Base-by-base conservation (phyloP, 345 rosid species). In the Acer negundo region DNA sequence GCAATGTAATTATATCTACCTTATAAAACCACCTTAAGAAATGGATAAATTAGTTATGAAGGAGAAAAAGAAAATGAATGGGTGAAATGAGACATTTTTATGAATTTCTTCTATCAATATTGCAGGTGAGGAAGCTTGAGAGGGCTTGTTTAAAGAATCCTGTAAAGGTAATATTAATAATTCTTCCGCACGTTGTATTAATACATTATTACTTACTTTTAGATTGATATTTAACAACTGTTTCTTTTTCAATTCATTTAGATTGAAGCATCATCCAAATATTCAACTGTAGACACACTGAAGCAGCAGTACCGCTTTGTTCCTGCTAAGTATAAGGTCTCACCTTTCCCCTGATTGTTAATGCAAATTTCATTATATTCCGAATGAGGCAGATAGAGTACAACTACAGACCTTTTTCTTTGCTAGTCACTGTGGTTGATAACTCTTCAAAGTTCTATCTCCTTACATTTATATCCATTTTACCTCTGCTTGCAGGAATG, bases 221-320 rank as follows among this genome's bases (percentile, higher is more conserved):
- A 58, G 67, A 35, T 68, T 70, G 49, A 62, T 58, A 15, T 75
- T 12, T 77, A 47, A 77, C 72, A 69, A 40, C 56, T 24, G 6
- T 77, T 69, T 13, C 23, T 76, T 81, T 17, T 68, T 69, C 67
- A 40, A 40, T 64, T 69, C 40, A 67, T 79, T 74, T 86, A 96
- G 98, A 94, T 94, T 84, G 97, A 96, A 88, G 97, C 98, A 73
- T 88, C 94, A 63, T 89, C 97, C 2, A 96, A 94, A 79, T 94
- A 96, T 84, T 96, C 98, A 53, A 96, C 97, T 23, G 97, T 92
- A 38, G 98, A 94, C 75, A 91, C 97, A 78, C 82, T 96, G 58
- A 92, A 94, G 85, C 98, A 96, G 86, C 93, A 88, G 70, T 94
- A 83, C 81, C 80, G 87, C 72, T 88, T 92, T 80, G 62, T 96